phyloP scores from a whole-genome alignment of 1,284 basidiomycete species.

The Nidula niveotomentosa region DNA sequence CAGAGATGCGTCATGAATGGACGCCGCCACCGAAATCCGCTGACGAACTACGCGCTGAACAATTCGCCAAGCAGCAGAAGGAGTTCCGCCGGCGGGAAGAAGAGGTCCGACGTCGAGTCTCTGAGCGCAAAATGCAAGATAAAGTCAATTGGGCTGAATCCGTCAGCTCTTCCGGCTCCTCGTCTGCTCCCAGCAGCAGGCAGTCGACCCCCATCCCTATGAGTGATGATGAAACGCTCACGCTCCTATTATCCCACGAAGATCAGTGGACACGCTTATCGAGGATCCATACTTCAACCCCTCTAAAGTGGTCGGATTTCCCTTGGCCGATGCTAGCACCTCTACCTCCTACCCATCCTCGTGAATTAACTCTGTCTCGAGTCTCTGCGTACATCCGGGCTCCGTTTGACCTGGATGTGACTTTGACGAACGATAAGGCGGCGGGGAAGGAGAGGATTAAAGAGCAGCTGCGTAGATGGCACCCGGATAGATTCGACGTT shows the following conservation, averaged over 20 bases:
- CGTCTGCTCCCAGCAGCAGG: slow-evolving; percentile 11
- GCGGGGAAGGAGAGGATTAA: slow-evolving; percentile 61
- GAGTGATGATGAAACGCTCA: slow-evolving; percentile 52
- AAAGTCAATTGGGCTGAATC: slow-evolving; percentile 20
- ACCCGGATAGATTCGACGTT: slow-evolving; percentile 53
- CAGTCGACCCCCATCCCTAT: slow-evolving; percentile 18
- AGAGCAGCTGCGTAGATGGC: slow-evolving; percentile 60
- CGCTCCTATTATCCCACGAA: slow-evolving; percentile 56
- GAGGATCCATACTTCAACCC: slow-evolving; percentile 28
- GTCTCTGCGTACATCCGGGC: slow-evolving; percentile 62
- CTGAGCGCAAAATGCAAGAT: slow-evolving; percentile 31
- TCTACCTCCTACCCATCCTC: slow-evolving; percentile 43
- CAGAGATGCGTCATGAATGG: no score
- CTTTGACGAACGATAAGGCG: slow-evolving; percentile 36
- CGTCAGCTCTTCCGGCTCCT: slow-evolving; percentile 19
- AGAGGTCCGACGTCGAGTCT: slow-evolving; percentile 43
- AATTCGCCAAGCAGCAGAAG: slow-evolving; percentile 24
- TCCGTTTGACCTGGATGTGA: slow-evolving; percentile 38
- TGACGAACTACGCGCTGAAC: no score
- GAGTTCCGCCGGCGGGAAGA: slow-evolving; percentile 46
- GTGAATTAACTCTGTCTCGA: slow-evolving; percentile 55
- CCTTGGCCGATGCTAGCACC: slow-evolving; percentile 67
- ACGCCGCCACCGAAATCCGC: no score
- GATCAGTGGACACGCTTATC: slow-evolving; percentile 46
- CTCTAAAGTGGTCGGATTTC: slow-evolving; percentile 55